Evolutionary conservation across 2,329 filamentous ascomycete species (phyloP), one percentile per base, ranked within the genome.

Genomic region (Stemphylium beticola): DNA sequence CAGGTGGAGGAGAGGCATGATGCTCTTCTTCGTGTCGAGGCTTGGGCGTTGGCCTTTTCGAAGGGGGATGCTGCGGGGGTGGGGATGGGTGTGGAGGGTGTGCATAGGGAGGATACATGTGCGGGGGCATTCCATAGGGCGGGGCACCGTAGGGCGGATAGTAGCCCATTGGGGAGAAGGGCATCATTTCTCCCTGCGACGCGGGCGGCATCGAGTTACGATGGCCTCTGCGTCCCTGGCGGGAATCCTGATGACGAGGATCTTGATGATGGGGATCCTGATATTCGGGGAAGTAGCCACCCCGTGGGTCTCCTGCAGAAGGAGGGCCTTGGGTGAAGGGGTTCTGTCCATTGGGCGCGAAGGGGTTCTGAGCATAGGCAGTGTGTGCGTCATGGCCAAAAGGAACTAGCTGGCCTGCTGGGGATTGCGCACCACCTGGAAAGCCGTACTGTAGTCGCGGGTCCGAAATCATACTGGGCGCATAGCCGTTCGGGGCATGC

Each of bases 391-490:
- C 74, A 32, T 73, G 67, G n/a, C 67, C 67, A 53, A 72, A 67
- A 12, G 69, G 69, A 11, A 76, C 71, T 45, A 77, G 41, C 51
- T 67, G 62, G 38, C 69, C 64, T 17, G 62, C 48, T 8, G 65
- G 68, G 10, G 66, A 66, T 31, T 67, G 58, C 2, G 61, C 53
- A 20, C 62, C 62, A 18, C 58, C 60, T 32, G 61, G 59, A 43
- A 65, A 73, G 31, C 62, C 69, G 47, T 72, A 65, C 37, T 60
- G 53, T 26, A 38, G 67, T 32, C 64, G 66, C n/a, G 67, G 63
- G 49, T 71, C 68, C 4, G 76, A 77, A 62, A 77, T 69, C 59
- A 72, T 63, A 43, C 74, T 77, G 2, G 74, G 73, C 15, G 73
- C 70, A 65, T 75, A 76, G 18, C 69, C 73, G 52, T 68, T 71